Conservation (phyloP, 352 stramenopile species). For the Pythium utonaiense region DNA sequence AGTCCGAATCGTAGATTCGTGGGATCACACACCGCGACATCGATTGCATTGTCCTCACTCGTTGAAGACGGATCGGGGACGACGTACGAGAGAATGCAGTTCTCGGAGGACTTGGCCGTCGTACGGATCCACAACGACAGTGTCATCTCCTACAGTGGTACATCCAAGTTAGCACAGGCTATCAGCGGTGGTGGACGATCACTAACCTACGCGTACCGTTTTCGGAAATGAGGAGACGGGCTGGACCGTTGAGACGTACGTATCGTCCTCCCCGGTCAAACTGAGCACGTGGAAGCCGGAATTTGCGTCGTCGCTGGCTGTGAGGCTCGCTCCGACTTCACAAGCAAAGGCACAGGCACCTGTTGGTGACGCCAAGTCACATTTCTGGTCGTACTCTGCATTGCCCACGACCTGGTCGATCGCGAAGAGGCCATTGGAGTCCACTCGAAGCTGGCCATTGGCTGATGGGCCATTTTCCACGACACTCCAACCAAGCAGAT, state of each 20-base stretch:
- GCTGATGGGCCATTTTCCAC: constrained; percentile 43
- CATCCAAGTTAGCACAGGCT: too few species aligned
- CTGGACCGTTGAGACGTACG: constrained; percentile 39
- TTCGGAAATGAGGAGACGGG: constrained; percentile 38
- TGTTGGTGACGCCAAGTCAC: constrained; percentile 51
- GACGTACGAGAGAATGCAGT: constrained; percentile 53
- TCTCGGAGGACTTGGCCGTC: constrained; percentile 16
- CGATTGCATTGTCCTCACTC: constrained; percentile 13
- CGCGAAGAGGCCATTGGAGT: constrained; percentile 51
- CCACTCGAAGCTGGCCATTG: constrained; percentile 30
- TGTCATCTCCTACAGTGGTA: constrained; percentile 47
- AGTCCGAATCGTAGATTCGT: constrained; percentile 53
- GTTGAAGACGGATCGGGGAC: constrained; percentile 1
- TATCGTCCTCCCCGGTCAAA: constrained; percentile 26
- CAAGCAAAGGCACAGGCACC: constrained; percentile 50
- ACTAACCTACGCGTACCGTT: too few species aligned
- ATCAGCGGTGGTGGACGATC: too few species aligned
- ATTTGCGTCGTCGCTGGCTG: constrained; percentile 11
- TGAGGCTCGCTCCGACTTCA: constrained; percentile 37
- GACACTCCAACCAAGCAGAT: constrained; percentile 43
- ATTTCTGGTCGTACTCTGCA: constrained; percentile 62
- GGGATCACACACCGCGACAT: constrained; percentile 55
- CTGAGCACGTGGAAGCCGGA: constrained; percentile 32
- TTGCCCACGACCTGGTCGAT: constrained; percentile 58
- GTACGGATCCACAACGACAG: constrained; percentile 68